Evolutionary conservation across 2,329 filamentous ascomycete species (phyloP).

Genomic region (Fusarium burgessii): DNA sequence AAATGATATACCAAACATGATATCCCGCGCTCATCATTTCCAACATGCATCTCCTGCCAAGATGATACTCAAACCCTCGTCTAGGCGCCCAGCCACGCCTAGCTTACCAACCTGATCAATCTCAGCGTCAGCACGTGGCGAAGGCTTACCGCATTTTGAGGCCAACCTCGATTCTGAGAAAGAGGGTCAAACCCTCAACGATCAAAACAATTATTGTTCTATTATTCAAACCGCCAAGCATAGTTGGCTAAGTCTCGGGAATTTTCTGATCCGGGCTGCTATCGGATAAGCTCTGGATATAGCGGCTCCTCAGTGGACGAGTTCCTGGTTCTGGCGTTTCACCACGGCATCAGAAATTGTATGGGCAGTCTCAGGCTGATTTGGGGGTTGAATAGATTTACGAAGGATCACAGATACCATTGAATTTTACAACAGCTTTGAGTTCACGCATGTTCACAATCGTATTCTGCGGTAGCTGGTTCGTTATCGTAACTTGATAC

Average conservation of each 20-base stretch:
- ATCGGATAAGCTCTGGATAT: conserved; percentile 28
- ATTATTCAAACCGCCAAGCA: conserved; percentile 28
- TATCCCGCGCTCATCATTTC: conserved; percentile 8
- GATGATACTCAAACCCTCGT: conserved; percentile 34
- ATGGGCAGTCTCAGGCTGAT: conserved; percentile 24
- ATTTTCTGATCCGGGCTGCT: conserved; percentile 24
- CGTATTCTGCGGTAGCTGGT: neutral
- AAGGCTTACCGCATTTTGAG: conserved; percentile 26
- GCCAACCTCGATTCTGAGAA: conserved; percentile 24
- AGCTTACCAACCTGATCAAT: conserved; percentile 26
- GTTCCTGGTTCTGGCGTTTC: conserved; percentile 28
- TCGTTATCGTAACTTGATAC: conserved; percentile 3
- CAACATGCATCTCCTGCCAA: conserved; percentile 25
- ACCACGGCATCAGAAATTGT: conserved; percentile 35
- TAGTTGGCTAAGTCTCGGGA: conserved; percentile 9
- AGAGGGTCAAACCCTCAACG: conserved; percentile 32
- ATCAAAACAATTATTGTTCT: conserved; percentile 20
- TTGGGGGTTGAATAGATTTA: conserved; percentile 11
- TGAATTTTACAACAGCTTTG: conserved; percentile 14
- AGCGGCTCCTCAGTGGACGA: conserved; percentile 26
- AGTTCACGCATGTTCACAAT: neutral
- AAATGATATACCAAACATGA: conserved; percentile 55
- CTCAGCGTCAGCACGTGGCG: conserved; percentile 22
- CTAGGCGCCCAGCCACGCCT: conserved; percentile 25
- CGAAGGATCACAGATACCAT: conserved; percentile 20